phyloP scores from a whole-genome alignment of 257 asterid genomes.

The Solanum sitiens region DNA sequence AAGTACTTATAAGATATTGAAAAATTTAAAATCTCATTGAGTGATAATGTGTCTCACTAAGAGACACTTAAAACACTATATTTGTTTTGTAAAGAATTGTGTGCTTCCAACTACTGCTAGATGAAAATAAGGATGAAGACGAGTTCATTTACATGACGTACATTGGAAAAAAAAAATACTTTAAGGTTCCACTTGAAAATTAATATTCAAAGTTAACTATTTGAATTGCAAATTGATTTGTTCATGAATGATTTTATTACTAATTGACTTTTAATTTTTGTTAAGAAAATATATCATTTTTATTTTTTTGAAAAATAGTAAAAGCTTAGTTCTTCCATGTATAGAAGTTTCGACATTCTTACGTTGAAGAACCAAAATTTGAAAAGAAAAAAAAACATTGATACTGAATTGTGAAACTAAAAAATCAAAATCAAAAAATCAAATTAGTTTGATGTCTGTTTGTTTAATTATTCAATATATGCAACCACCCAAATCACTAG shows the following conservation, averaged over 20 bases:
- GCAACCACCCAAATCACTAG: not conserved
- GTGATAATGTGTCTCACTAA: not conserved
- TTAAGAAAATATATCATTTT: no score
- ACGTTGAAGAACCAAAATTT: not conserved
- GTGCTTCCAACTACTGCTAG: not conserved
- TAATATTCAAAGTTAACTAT: not conserved
- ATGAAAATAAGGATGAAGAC: not conserved
- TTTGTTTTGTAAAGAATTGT: no score
- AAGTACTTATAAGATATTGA: not conserved
- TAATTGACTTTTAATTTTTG: no score
- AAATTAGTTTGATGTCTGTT: no score
- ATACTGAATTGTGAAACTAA: not conserved
- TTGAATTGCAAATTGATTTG: not conserved
- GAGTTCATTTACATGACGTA: not conserved
- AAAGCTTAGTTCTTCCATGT: not conserved
- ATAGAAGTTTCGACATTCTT: no score
- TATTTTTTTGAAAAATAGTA: not conserved
- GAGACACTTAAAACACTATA: no score
- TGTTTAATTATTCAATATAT: no score
- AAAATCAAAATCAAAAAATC: not conserved
- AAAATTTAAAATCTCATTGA: no score
- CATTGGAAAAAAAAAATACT: no score
- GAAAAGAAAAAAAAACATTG: no score
- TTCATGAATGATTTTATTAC: no score
- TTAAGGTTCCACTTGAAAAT: not conserved